Evolutionary conservation across 1,284 basidiomycete species (phyloP).

Genomic region (Coniferiporia weirii): DNA sequence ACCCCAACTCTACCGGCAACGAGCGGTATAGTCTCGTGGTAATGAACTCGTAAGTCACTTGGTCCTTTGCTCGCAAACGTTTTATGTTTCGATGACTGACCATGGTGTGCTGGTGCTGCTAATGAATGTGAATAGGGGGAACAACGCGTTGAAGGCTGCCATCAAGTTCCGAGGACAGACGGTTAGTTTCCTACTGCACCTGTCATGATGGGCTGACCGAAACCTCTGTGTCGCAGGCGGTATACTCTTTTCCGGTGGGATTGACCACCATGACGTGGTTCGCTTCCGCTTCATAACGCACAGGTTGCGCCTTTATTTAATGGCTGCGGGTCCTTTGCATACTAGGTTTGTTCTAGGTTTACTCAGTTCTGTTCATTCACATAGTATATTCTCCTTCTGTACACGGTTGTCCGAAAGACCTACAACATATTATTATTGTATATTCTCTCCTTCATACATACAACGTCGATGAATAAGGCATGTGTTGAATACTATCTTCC

Average conservation of each 20-base stretch:
- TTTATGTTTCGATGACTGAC: constrained; percentile 7
- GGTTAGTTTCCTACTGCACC: constrained; percentile 29
- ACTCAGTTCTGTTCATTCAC: neutral
- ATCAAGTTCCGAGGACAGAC: constrained; percentile 67
- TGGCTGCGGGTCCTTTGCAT: no score
- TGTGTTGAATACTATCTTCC: no score
- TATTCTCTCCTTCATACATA: no score
- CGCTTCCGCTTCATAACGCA: constrained; percentile 21
- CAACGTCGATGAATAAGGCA: no score
- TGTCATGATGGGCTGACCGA: neutral
- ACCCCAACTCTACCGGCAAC: constrained; percentile 46
- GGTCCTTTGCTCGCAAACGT: neutral
- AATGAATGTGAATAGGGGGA: constrained; percentile 41
- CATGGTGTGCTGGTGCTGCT: neutral
- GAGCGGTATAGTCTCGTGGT: constrained; percentile 63
- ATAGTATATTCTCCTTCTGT: neutral
- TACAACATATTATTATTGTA: no score
- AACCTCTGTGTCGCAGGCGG: constrained; percentile 36
- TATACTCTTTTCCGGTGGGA: constrained; percentile 62
- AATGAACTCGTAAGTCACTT: constrained; percentile 41
- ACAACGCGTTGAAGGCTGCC: constrained; percentile 46
- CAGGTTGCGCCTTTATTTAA: neutral
- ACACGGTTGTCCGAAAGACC: no score
- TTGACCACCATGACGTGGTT: constrained; percentile 45
- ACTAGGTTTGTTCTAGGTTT: neutral